Conservation (phyloP, 495 filamentous ascomycete species). For the Acidiella bohemica region DNA sequence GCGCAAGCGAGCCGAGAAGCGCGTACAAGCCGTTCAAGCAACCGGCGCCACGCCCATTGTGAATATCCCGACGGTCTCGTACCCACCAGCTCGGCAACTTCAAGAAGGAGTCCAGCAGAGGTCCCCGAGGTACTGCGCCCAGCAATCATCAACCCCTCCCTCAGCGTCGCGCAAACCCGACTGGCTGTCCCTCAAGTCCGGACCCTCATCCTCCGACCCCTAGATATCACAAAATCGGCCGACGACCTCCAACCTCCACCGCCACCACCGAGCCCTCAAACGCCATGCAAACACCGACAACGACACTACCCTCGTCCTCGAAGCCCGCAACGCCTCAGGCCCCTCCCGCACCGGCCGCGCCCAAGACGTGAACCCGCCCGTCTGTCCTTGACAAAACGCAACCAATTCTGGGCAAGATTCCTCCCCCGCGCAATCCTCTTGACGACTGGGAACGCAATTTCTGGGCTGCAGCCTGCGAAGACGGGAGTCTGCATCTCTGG, state of each 20-base stretch:
- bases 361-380: slow-evolving; percentile 63
- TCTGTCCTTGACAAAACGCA: slow-evolving; percentile 67
- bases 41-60: slow-evolving; percentile 58
- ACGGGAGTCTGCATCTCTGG: slow-evolving; percentile 87
- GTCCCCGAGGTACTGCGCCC: slow-evolving; percentile 75
- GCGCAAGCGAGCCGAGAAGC: slow-evolving; percentile 40
- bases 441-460: slow-evolving; percentile 79
- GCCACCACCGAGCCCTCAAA: slow-evolving; percentile 45
- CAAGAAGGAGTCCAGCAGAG: slow-evolving; percentile 8
- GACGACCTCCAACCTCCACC: slow-evolving; percentile 5
- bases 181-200: slow-evolving; percentile 82
- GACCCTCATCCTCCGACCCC: slow-evolving; percentile 55
- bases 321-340: slow-evolving; percentile 55
- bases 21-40: slow-evolving; percentile 23
- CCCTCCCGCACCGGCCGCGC: slow-evolving; percentile 42
- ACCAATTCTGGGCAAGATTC: slow-evolving; percentile 91
- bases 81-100: slow-evolving; percentile 17
- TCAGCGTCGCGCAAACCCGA: slow-evolving; percentile 71
- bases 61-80: slow-evolving; percentile 65
- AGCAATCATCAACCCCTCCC: slow-evolving; percentile 66
- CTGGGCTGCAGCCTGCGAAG: slow-evolving; percentile 87
- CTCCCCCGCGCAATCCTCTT: slow-evolving; percentile 71
- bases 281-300: slow-evolving; percentile 37
- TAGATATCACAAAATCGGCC: slow-evolving; percentile 36
- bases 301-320: slow-evolving; percentile 41